These are phyloP conservation scores for Oryza coarctata DNA, from an alignment of 176 grass and related monocot species.

Conservation along the genomic window DNA sequence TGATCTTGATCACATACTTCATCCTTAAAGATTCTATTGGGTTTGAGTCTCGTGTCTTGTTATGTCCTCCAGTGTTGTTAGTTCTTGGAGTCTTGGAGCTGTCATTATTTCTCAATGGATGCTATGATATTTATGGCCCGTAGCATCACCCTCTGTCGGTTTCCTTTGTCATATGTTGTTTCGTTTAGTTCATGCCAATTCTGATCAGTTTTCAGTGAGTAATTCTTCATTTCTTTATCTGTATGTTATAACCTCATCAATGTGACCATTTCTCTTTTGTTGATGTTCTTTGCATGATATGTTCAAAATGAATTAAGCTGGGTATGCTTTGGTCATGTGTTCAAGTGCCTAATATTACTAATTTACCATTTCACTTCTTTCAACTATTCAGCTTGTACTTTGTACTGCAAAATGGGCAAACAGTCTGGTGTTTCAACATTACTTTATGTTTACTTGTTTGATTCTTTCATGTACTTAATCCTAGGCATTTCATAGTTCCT, in stretches of 20 bases:
- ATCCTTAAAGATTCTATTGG: not conserved
- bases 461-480: not conserved
- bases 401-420: not conserved
- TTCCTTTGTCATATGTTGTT: no score
- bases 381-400: not conserved
- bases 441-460: not conserved
- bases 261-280: not conserved
- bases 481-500: not conserved
- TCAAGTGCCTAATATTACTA: not conserved
- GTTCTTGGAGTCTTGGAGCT: not conserved
- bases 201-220: not conserved
- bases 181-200: not conserved
- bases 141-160: not conserved
- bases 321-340: not conserved
- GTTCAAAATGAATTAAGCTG: not conserved
- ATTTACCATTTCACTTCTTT: not conserved
- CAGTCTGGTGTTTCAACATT: not conserved
- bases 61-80: not conserved
- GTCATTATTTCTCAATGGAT: not conserved
- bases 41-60: not conserved
- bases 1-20: conserved; percentile 7
- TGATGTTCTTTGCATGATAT: conserved; percentile 9
- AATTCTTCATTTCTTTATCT: not conserved
- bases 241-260: not conserved
- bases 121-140: not conserved